phyloP scores from a whole-genome alignment of 306 rosid species.

The Quercus variabilis region DNA sequence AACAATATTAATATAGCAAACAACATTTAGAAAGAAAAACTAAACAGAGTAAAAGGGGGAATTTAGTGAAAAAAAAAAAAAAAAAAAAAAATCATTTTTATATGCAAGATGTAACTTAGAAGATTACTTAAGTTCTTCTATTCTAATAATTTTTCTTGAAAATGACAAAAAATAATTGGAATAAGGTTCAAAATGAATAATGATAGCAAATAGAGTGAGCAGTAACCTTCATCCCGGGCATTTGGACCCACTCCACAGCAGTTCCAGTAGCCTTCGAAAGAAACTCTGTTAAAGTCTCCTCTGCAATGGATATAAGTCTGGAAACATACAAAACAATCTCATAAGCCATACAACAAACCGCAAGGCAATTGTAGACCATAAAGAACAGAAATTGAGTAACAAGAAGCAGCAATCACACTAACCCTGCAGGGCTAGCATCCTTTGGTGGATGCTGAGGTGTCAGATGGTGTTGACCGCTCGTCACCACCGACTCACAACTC shows the following conservation, averaged over 20 bases:
- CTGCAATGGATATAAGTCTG: slow-evolving; percentile 99
- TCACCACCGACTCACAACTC: slow-evolving; percentile 96
- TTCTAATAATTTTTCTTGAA: slow-evolving; percentile 11
- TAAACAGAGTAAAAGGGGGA: not conserved
- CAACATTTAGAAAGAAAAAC: not conserved
- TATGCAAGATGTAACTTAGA: slow-evolving; percentile 30
- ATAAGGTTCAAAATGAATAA: not conserved
- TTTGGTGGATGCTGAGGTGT: slow-evolving; percentile 97
- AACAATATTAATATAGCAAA: too few species aligned
- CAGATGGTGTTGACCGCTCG: slow-evolving; percentile 84
- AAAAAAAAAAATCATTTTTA: not conserved
- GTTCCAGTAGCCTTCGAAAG: slow-evolving; percentile 99
- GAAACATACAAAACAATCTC: slow-evolving; percentile 30
- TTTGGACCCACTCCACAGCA: slow-evolving; percentile 99
- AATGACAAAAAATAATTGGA: slow-evolving; percentile 12
- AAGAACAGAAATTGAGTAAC: slow-evolving; percentile 10
- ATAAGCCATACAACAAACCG: slow-evolving; percentile 19
- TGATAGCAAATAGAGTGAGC: slow-evolving; percentile 5
- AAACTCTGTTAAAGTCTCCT: slow-evolving; percentile 99
- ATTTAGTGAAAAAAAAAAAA: not conserved
- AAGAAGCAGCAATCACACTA: slow-evolving; percentile 28
- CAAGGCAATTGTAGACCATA: not conserved
- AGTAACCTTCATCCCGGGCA: slow-evolving; percentile 99
- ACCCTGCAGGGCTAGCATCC: slow-evolving; percentile 99
- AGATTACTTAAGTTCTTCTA: slow-evolving; percentile 31